Conservation (phyloP, 441 rosid species). For the Pelargonium exstipulatum region DNA sequence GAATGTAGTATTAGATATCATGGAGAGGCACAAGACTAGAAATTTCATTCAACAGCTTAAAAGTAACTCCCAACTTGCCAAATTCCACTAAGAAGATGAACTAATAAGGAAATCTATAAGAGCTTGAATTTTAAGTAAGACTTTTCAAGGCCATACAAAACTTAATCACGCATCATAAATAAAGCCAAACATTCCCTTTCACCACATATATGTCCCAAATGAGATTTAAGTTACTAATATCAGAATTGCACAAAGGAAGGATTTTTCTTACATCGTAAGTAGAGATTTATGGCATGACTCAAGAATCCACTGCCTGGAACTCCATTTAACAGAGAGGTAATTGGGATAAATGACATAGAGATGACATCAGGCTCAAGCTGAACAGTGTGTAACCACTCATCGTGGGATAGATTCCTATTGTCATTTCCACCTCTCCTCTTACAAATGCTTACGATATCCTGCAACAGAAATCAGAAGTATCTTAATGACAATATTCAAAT, state of each 20-base stretch:
- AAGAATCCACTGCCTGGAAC: slow-evolving; percentile 88
- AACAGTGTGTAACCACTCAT: slow-evolving; percentile 83
- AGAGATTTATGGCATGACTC: slow-evolving; percentile 95
- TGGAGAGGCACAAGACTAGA: neutral
- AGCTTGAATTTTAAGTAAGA: neutral
- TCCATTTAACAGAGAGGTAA: slow-evolving; percentile 87
- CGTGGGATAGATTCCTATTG: slow-evolving; percentile 50
- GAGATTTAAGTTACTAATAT: neutral
- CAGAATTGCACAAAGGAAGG: slow-evolving; percentile 8
- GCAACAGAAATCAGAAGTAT: slow-evolving; percentile 20
- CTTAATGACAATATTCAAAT: slow-evolving; percentile 17
- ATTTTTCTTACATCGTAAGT: slow-evolving; percentile 72
- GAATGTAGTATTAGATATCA: neutral
- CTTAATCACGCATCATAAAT: neutral
- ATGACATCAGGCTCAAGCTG: slow-evolving; percentile 84
- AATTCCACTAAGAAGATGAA: neutral
- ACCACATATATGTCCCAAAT: neutral
- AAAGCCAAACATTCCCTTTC: neutral
- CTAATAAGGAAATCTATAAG: slow-evolving; percentile 2
- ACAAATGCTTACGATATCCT: slow-evolving; percentile 65
- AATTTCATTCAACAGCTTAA: neutral
- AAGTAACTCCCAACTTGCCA: neutral
- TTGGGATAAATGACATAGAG: slow-evolving; percentile 85
- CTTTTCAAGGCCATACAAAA: neutral
- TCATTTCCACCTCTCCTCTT: slow-evolving; percentile 90